Percentiles rank a stretch among this genome's conserved stretches.
These are phyloP conservation scores for Globisporangium megalacanthum DNA, from an alignment of 352 stramenopile species.

Conservation along the genomic window DNA sequence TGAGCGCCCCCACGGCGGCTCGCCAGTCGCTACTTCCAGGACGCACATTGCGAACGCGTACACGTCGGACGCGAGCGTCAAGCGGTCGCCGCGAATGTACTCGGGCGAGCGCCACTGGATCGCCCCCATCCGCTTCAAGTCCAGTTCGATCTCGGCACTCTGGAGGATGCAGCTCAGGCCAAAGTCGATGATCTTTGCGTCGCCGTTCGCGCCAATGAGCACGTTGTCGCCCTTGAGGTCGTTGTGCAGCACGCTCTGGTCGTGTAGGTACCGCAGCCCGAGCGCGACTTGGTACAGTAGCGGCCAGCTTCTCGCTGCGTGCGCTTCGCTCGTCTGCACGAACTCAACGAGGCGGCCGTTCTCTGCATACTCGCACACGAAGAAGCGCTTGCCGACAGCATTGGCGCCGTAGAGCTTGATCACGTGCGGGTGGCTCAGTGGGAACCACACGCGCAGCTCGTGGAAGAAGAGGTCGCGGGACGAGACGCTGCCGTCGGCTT, in stretches of 20 bases:
- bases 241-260: slow-evolving; percentile 3
- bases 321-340: neutral
- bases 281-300: neutral
- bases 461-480: slow-evolving; percentile 3
- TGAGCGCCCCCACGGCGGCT: slow-evolving; percentile 2
- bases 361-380: slow-evolving; percentile 4
- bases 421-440: slow-evolving; percentile 5
- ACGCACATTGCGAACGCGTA: slow-evolving; percentile 10
- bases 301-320: neutral
- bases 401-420: slow-evolving; percentile 7
- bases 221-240: slow-evolving; percentile 8
- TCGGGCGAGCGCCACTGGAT: neutral
- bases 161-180: slow-evolving; percentile 9
- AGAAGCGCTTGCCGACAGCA: slow-evolving; percentile 6
- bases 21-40: slow-evolving; percentile 1
- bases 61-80: slow-evolving; percentile 9
- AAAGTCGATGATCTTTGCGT: slow-evolving; percentile 9
- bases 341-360: slow-evolving; percentile 1
- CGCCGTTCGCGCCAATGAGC: neutral
- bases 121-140: neutral
- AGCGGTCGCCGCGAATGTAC: neutral
- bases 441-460: slow-evolving; percentile 10
- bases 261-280: slow-evolving; percentile 2
- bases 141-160: neutral
- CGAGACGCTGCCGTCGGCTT: neutral